Evolutionary conservation across 2,329 filamentous ascomycete species (phyloP).

Genomic region (Fusarium coicis): DNA sequence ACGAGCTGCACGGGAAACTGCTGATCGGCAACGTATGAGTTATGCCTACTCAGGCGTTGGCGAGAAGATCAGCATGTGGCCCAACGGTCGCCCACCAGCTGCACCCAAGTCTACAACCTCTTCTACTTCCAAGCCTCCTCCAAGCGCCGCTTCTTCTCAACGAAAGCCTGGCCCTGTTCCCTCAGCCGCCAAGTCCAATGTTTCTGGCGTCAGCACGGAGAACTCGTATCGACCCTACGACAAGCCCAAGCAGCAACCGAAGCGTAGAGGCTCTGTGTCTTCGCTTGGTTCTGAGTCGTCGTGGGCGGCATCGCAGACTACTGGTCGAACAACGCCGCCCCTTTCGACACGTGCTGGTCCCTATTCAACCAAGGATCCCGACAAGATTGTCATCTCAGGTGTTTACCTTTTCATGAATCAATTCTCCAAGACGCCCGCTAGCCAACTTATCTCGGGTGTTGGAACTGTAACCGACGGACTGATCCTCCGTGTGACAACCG

Average conservation of each 20-base stretch:
- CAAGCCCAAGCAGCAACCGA: constrained; percentile 66
- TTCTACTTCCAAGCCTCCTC: constrained; percentile 39
- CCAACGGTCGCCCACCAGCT: constrained; percentile 65
- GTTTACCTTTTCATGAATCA: constrained; percentile 94
- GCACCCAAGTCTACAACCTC: constrained; percentile 42
- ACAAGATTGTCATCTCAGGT: constrained; percentile 95
- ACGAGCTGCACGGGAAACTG: constrained; percentile 46
- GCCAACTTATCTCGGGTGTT: constrained; percentile 86
- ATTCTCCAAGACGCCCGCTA: constrained; percentile 88
- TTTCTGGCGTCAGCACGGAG: constrained; percentile 69
- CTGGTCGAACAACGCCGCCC: constrained; percentile 84
- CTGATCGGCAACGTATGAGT: constrained; percentile 57
- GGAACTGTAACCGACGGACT: constrained; percentile 91
- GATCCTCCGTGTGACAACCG: constrained; percentile 90
- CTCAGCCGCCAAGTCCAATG: constrained; percentile 64
- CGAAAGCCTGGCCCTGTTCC: constrained; percentile 57
- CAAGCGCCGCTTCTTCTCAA: constrained; percentile 37
- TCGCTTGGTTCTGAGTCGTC: constrained; percentile 82
- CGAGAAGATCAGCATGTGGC: constrained; percentile 77
- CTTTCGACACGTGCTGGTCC: constrained; percentile 79
- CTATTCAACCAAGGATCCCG: constrained; percentile 88
- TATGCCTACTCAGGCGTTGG: constrained; percentile 74
- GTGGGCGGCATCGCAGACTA: constrained; percentile 86
- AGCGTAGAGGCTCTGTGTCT: constrained; percentile 72
- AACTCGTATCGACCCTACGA: constrained; percentile 85